Base-by-base conservation (phyloP, 768 basidiomycete species). In the Boletus coccyginus region DNA sequence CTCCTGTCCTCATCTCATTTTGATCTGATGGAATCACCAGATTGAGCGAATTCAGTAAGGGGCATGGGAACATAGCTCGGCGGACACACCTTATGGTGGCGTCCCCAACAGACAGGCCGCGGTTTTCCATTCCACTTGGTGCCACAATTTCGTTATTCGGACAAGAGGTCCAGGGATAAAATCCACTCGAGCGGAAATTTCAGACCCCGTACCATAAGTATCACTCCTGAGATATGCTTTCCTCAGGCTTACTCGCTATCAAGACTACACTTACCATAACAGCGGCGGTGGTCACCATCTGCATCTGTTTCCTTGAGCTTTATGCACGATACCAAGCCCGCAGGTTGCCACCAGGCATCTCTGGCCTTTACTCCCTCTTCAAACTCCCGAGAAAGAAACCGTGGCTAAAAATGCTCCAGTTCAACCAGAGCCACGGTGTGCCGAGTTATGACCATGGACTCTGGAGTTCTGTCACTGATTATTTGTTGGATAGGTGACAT, bases 371-470 rank as follows among this genome's bases (percentile, higher is more conserved):
- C 14, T 49, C 46, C 27, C 29, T 61, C 45, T 36, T 58, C 7
- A 19, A 52, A 36, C 33, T 55, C 3, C 60, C 60, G 1, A 33
- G 12, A 9, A 49, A 52, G 21, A 53, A 54, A 16, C 9, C 51
- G 8, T 63, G 62, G 62, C 32, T 59, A 16, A 52, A 47, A n/a
- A 1, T 62, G 12, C 33, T 48, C 35, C 32, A 58, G 33, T 29
- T 58, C 16, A 63, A 52, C 24, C 51, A 36, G 7, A n/a, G 38
- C 13, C 47, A 62, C 52, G 62, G 62, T 59, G 8, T 12, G 62
- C 40, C 17, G 6, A 35, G 5, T 32, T n/a, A 12, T 35, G 16
- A 35, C 8, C 7, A 17, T n/a, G 12, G 16, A 35, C 8, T 5
- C 13, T n/a, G 12, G 14, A 31, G 10, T 13, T 12, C 35, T 27